These are phyloP conservation scores for Emmonsiellopsis sp. DNA, from an alignment of 2,329 filamentous ascomycete genomes.

Conservation along the genomic window DNA sequence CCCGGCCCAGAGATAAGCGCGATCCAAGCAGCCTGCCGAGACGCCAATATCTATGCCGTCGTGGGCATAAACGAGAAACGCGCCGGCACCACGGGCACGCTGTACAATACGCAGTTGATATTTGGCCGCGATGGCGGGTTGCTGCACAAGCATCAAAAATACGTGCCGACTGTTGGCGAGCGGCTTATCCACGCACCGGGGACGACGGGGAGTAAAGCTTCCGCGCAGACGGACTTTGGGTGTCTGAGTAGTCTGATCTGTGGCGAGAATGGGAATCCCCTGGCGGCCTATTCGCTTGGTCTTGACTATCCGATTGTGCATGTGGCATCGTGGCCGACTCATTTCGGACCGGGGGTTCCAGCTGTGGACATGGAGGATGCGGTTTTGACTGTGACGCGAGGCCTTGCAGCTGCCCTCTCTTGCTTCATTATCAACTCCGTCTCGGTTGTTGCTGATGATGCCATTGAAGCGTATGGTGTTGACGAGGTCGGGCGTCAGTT, in stretches of 20 bases:
- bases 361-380: not conserved
- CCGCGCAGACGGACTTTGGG: slow-evolving; percentile 1
- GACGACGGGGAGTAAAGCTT: slow-evolving; percentile 3
- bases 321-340: slow-evolving; percentile 3
- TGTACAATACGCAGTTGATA: slow-evolving; percentile 3
- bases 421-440: slow-evolving; percentile 4
- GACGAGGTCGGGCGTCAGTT: not conserved
- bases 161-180: slow-evolving; percentile 3
- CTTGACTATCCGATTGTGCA: slow-evolving; percentile 3
- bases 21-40: slow-evolving; percentile 1
- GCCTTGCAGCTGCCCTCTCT: not conserved
- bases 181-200: slow-evolving; percentile 1
- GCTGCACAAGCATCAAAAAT: slow-evolving; percentile 5
- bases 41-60: slow-evolving; percentile 1
- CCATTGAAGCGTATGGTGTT: not conserved
- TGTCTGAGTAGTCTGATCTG: slow-evolving; percentile 2
- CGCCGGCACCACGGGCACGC: not conserved
- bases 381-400: not conserved
- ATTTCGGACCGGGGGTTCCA: not conserved
- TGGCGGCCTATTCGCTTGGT: not conserved
- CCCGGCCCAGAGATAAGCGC: slow-evolving; percentile 1
- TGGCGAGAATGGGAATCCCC: slow-evolving; percentile 3
- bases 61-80: slow-evolving; percentile 3
- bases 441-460: not conserved
- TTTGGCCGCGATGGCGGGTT: slow-evolving; percentile 2